These are phyloP conservation scores for Auricularia cornea DNA, from an alignment of 768 basidiomycete genomes.

Conservation along the genomic window DNA sequence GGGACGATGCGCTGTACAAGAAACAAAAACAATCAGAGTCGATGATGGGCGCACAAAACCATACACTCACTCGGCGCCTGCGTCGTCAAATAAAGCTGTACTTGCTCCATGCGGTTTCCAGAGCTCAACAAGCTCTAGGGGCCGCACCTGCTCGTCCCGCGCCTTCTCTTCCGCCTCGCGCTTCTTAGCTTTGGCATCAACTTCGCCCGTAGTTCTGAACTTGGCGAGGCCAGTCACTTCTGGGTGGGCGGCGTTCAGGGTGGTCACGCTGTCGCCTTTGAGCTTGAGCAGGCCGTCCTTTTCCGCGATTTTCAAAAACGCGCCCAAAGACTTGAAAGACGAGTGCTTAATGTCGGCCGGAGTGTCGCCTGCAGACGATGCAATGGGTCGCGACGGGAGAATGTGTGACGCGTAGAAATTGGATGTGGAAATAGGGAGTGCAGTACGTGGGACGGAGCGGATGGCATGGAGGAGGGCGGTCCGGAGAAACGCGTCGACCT, in stretches of 20 bases:
- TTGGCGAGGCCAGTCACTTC: constrained; percentile 42
- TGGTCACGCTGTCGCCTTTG: constrained; percentile 29
- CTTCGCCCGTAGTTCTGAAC: constrained; percentile 56
- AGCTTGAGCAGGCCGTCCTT: constrained; percentile 72
- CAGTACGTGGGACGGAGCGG: constrained; percentile 36
- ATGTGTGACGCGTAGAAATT: constrained; percentile 69
- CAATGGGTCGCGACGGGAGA: constrained; percentile 64
- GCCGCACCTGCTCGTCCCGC: constrained; percentile 33
- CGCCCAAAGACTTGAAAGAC: constrained; percentile 67
- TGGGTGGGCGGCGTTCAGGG: constrained; percentile 49
- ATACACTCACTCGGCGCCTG: constrained; percentile 50
- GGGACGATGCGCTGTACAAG: constrained; percentile 39
- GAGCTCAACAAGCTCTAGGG: constrained; percentile 55
- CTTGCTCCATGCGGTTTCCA: constrained; percentile 67
- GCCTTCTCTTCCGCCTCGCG: constrained; percentile 42
- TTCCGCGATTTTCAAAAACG: constrained; percentile 71
- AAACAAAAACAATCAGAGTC: constrained; percentile 1
- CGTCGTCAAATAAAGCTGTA: constrained; percentile 51
- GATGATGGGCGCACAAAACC: not conserved
- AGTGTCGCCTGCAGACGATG: constrained; percentile 21
- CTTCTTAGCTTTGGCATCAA: constrained; percentile 56
- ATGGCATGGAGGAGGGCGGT: constrained; percentile 61
- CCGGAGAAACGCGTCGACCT: constrained; percentile 51
- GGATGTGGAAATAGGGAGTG: constrained; percentile 72
- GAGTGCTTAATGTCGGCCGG: constrained; percentile 70